phyloP scores from a whole-genome alignment of 768 basidiomycete species.

The Pisolithus microcarpus region DNA sequence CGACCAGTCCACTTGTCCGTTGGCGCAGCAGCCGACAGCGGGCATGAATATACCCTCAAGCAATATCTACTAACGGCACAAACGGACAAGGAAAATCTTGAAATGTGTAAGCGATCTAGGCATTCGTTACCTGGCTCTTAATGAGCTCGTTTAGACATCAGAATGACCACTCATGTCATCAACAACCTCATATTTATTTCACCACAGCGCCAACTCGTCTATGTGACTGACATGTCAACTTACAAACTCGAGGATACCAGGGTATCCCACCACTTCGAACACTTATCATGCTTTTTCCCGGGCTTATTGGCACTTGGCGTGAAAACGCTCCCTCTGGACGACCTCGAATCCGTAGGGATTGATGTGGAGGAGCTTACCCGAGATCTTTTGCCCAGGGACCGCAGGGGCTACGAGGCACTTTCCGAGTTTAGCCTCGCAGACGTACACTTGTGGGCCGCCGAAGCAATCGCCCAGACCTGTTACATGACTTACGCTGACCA shows the following conservation, averaged over 20 bases:
- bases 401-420: constrained; percentile 32
- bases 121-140: constrained; percentile 3
- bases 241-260: constrained; percentile 19
- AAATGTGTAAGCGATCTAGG: constrained; percentile 49
- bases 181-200: constrained; percentile 62
- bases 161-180: constrained; percentile 54
- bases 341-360: constrained; percentile 43
- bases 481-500: constrained; percentile 68
- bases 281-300: constrained; percentile 73
- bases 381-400: constrained; percentile 15
- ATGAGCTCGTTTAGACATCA: constrained; percentile 40
- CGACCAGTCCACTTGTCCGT: constrained; percentile 44
- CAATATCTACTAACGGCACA: constrained; percentile 61
- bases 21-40: constrained; percentile 64
- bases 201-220: constrained; percentile 56
- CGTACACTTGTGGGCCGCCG: constrained; percentile 69
- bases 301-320: constrained; percentile 69
- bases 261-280: constrained; percentile 54
- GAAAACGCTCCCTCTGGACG: constrained; percentile 51
- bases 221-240: constrained; percentile 49
- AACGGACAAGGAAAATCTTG: constrained; percentile 51
- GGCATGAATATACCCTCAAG: constrained; percentile 73
- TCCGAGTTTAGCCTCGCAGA: constrained; percentile 46
- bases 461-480: constrained; percentile 67
- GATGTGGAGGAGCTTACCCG: constrained; percentile 33